Evolutionary conservation across 352 stramenopile genomes (phyloP), one percentile per base, ranked within the genome.

Genomic region (Globisporangium irregulare): DNA sequence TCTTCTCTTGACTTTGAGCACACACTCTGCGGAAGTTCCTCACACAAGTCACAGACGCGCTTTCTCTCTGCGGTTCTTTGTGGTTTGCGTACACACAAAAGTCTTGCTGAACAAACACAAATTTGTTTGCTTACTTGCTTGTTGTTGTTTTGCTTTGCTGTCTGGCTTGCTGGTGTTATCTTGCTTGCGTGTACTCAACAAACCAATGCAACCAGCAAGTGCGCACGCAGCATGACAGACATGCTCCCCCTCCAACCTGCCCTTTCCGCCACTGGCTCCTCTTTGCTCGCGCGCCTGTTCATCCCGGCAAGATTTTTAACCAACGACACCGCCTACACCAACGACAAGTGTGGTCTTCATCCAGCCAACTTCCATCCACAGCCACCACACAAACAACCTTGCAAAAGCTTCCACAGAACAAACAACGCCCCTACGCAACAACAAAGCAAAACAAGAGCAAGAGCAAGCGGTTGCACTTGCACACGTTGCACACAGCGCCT

Each of bases 201-300:
- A 50, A 48, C 14, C 1, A 50, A 46, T 12, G 12, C 38, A 22
- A 48, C 41, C 15, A 50, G 14, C 41, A 50, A 50, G 41, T 22
- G 41, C 41, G 41, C 15, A n/a, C 41, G 15, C 41, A 50, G 41
- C 41, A 50, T 50, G 41, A 50, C 41, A 50, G 41, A 50, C 41
- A 27, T 27, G 48, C 27, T 24, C 48, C 48, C 18, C 18, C 48
- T 20, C 20, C 46, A 4, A 27, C 48, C 48, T 55, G 48, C n/a
- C 20, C 48, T 55, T 55, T 55, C 48, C 48, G 7, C n/a, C n/a
- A 27, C 48, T 27, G 48, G 48, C 48, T 55, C 48, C 48, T 55
- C 46, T 25, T 55, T 55, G n/a, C n/a, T 18, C 20, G 7, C 18
- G 48, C 48, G 20, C 48, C 48, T 27, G 48, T 55, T 55, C 22